These are phyloP conservation scores for Poronia punctata DNA, from an alignment of 495 filamentous ascomycete genomes.

Conservation along the genomic window DNA sequence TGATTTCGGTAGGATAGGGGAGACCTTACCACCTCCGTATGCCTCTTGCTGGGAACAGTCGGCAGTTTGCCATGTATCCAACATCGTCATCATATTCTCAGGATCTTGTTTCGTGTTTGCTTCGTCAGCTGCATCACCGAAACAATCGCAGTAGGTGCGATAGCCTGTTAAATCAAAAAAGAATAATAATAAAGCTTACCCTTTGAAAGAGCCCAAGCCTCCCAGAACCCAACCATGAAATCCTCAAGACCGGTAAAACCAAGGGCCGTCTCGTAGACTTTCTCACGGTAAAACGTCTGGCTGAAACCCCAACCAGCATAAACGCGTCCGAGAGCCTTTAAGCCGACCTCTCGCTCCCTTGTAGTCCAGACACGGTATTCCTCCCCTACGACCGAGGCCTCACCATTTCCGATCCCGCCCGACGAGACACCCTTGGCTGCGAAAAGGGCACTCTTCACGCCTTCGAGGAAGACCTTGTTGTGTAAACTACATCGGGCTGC, in stretches of 20 bases:
- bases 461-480: constrained; percentile 68
- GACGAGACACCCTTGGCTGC: constrained; percentile 52
- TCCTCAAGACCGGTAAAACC: constrained; percentile 59
- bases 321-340: constrained; percentile 63
- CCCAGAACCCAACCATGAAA: constrained; percentile 67
- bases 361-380: constrained; percentile 46
- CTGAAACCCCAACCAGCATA: constrained; percentile 76
- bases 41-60: constrained; percentile 57
- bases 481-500: constrained; percentile 61
- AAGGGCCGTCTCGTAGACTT: constrained; percentile 52
- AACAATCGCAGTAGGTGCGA: no score
- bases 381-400: neutral
- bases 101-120: no score
- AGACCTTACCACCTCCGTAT: constrained; percentile 43
- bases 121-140: no score
- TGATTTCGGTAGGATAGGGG: neutral
- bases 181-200: constrained; percentile 4
- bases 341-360: constrained; percentile 50
- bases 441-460: constrained; percentile 60
- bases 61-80: constrained; percentile 67
- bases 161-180: constrained; percentile 3
- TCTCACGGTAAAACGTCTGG: constrained; percentile 64
- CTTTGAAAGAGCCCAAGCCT: constrained; percentile 34
- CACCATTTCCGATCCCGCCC: constrained; percentile 37
- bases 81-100: constrained; percentile 59